Percentiles rank a stretch among this genome's conserved stretches.
These are phyloP conservation scores for Colletotrichum eremochloae DNA, from an alignment of 2,329 filamentous ascomycete genomes.

Conservation along the genomic window DNA sequence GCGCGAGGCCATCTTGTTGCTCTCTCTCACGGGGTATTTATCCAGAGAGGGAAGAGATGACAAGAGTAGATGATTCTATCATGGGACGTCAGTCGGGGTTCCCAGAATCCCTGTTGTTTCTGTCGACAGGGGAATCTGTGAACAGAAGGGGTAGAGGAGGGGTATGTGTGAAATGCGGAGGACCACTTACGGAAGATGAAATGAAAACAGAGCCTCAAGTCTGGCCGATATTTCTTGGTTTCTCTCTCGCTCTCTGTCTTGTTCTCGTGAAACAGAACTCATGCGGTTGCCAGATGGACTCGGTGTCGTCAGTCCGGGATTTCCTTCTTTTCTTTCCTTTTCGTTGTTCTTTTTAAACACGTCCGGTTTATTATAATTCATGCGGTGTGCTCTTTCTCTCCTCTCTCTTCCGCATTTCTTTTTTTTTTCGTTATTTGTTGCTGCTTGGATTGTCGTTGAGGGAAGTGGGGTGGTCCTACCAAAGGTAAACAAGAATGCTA, in stretches of 20 bases:
- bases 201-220: background rate
- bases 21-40: background rate
- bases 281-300: background rate
- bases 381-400: background rate
- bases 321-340: background rate
- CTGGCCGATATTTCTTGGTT: background rate
- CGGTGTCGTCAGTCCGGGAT: too few relatives aligned
- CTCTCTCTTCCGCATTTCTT: background rate
- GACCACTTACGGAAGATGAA: background rate
- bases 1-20: conserved; percentile 41
- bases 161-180: background rate
- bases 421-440: background rate
- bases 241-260: background rate
- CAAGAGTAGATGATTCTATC: background rate
- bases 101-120: background rate
- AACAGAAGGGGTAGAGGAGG: background rate
- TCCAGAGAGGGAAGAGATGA: background rate
- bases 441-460: conserved; percentile 2
- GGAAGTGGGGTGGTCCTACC: background rate
- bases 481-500: conserved; percentile 7
- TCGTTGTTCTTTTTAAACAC: background rate
- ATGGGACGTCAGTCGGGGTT: background rate
- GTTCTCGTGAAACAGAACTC: background rate
- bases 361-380: background rate
- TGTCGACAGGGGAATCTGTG: background rate